A percentile compares a stretch with the other conserved stretches of the same genome.
phyloP scores from a whole-genome alignment of 805 yeast species.

The Starmerella floris region DNA sequence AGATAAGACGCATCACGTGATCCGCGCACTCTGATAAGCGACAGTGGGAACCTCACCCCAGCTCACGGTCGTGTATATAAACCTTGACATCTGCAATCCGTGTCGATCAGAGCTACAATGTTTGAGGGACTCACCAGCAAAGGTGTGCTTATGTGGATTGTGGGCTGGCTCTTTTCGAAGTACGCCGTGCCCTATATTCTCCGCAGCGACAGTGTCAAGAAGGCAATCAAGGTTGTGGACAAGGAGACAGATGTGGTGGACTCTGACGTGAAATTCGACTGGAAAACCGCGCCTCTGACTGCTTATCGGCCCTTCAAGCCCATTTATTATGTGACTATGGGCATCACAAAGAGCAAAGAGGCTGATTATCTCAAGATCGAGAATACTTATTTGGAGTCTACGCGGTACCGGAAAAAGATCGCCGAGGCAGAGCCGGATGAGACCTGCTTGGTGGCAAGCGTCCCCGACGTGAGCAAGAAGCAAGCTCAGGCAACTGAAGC shows the following conservation, averaged over 20 bases:
- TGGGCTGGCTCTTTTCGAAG: slow-evolving; percentile 2
- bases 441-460: slow-evolving; percentile 10
- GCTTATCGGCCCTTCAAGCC: slow-evolving; percentile 46
- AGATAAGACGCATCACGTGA: too few relatives aligned
- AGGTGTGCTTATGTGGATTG: slow-evolving; percentile 5
- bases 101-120: slow-evolving; percentile 4
- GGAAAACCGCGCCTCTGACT: slow-evolving; percentile 5
- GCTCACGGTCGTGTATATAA: too few relatives aligned
- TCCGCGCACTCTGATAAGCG: too few relatives aligned
- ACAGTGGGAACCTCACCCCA: too few relatives aligned
- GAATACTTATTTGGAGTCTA: slow-evolving; percentile 31
- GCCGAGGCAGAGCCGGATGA: slow-evolving; percentile 7
- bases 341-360: slow-evolving; percentile 36
- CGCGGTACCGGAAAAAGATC: slow-evolving; percentile 26
- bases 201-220: slow-evolving; percentile 3
- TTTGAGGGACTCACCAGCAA: slow-evolving; percentile 13
- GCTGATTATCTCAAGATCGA: slow-evolving; percentile 52
- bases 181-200: slow-evolving; percentile 10
- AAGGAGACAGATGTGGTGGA: slow-evolving; percentile 10
- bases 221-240: slow-evolving; percentile 13
- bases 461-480: slow-evolving; percentile 6
- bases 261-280: slow-evolving; percentile 10
- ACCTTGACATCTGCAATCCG: too few relatives aligned
- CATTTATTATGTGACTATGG: slow-evolving; percentile 50
- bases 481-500: slow-evolving; percentile 24